These are phyloP conservation scores for Alliaria petiolata DNA, from an alignment of 345 rosid genomes.

Conservation along the genomic window DNA sequence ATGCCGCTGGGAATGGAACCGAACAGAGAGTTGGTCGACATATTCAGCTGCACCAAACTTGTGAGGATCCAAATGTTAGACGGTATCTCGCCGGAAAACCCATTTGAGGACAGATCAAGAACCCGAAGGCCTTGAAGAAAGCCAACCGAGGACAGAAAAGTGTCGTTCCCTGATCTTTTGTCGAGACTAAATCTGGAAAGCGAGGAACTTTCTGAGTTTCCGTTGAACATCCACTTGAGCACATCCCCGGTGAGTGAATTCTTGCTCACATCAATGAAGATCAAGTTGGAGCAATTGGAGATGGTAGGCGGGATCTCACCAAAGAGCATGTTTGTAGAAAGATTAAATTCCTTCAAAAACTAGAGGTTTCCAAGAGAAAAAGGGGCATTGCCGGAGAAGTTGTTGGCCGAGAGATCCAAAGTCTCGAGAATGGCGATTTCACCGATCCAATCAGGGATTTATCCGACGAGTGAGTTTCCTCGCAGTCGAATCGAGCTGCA, in stretches of 20 bases:
- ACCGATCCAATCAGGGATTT: constrained; percentile 74
- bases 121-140: constrained; percentile 43
- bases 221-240: constrained; percentile 53
- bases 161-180: constrained; percentile 25
- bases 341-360: constrained; percentile 55
- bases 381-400: constrained; percentile 56
- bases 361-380: constrained; percentile 59
- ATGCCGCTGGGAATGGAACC: constrained; percentile 61
- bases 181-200: constrained; percentile 36
- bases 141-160: constrained; percentile 7
- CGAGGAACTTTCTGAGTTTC: constrained; percentile 29
- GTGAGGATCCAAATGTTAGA: constrained; percentile 46
- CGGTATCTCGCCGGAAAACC: constrained; percentile 65
- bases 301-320: constrained; percentile 66
- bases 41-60: constrained; percentile 55
- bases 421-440: constrained; percentile 52
- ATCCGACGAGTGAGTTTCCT: constrained; percentile 57
- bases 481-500: constrained; percentile 47
- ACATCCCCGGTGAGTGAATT: constrained; percentile 62
- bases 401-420: constrained; percentile 78
- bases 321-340: constrained; percentile 54
- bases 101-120: constrained; percentile 75
- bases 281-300: constrained; percentile 50
- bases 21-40: constrained; percentile 61
- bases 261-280: constrained; percentile 65